Base-by-base conservation (phyloP, 1,139 yeast genomes). In the Kluyveromyces sp. region DNA sequence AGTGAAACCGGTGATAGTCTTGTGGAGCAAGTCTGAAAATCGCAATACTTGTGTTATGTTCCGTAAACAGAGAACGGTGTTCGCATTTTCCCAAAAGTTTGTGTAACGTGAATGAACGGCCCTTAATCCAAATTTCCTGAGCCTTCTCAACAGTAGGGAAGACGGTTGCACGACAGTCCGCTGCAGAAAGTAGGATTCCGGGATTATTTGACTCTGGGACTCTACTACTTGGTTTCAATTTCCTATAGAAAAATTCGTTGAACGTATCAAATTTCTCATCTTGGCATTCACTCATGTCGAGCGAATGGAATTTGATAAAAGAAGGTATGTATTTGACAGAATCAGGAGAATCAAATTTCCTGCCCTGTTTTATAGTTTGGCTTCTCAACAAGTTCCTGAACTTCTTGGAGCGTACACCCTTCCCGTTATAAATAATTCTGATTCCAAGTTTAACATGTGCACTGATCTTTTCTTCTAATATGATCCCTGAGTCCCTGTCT, bases 11-110 rank as follows among this genome's bases (percentile, higher is more conserved):
- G 61, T 92, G 98, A 58, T 92, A 92, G 61, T 92, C 98, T 61
- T 92, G 98, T 0, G 98, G 98, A 0, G 98, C 97, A 39, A 92
- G 67, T 47, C 98, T 68, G 64, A 89, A 89, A 3, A 89, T 77
- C 0, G 85, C 92, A 42, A 89, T 64, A 31, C 61, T 57, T 25
- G 55, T 53, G 0, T 86, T 68, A 38, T 89, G 80, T 31, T 75
- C 66, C 39, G 73, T 72, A 51, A 69, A 75, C 2, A 70, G 61
- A 9, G 67, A 65, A 18, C 74, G 80, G 22, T 47, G 46, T 42
- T 56, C 54, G 13, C 41, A 38, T 13, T 45, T 42, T 77, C 83
- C 54, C 77, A 74, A 33, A 16, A 92, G 67, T 52, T 85, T 78
- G 3, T 71, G 66, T 16, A 89, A 61, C 0, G 89, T 76, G 62